A percentile compares a stretch with the other conserved stretches of the same genome.
phyloP scores from a whole-genome alignment of 495 filamentous ascomycete species.

The Sphaerosporella brunnea region DNA sequence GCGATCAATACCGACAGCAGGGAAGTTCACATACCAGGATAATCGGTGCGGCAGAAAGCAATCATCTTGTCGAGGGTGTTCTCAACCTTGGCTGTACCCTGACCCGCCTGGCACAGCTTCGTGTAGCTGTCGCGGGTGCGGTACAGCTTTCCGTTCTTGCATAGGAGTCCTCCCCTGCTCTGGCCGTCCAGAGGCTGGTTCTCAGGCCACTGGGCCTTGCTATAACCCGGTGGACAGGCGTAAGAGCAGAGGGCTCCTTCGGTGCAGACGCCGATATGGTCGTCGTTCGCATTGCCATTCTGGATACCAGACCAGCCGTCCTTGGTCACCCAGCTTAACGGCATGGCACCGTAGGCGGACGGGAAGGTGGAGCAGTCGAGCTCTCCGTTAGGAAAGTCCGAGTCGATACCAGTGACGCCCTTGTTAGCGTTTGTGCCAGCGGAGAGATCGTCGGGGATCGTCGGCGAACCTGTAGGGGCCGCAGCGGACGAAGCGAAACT shows the following conservation, averaged over 20 bases:
- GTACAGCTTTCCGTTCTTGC: slow-evolving; percentile 62
- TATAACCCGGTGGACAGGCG: slow-evolving; percentile 76
- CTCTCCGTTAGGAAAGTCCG: slow-evolving; percentile 55
- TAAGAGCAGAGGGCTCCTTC: slow-evolving; percentile 71
- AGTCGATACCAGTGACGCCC: slow-evolving; percentile 35
- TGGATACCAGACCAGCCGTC: slow-evolving; percentile 74
- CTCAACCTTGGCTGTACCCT: slow-evolving; percentile 47
- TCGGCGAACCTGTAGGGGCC: neutral
- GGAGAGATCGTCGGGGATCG: neutral
- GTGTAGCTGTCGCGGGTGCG: slow-evolving; percentile 50
- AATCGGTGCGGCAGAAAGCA: slow-evolving; percentile 85
- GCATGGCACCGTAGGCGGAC: slow-evolving; percentile 60
- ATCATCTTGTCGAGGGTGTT: slow-evolving; percentile 51
- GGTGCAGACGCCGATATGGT: slow-evolving; percentile 34
- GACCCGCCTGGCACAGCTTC: slow-evolving; percentile 59
- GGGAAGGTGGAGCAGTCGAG: slow-evolving; percentile 60
- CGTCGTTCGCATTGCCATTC: slow-evolving; percentile 41
- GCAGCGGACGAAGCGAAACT: neutral
- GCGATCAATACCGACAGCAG: neutral
- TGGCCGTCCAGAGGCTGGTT: slow-evolving; percentile 66
- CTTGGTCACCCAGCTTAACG: slow-evolving; percentile 47
- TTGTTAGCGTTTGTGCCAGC: neutral
- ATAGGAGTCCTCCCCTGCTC: slow-evolving; percentile 76
- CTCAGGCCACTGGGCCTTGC: slow-evolving; percentile 81
- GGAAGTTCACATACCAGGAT: slow-evolving; percentile 46